Base-by-base conservation (phyloP, 2,329 filamentous ascomycete species). In the Penicillium olsonii region DNA sequence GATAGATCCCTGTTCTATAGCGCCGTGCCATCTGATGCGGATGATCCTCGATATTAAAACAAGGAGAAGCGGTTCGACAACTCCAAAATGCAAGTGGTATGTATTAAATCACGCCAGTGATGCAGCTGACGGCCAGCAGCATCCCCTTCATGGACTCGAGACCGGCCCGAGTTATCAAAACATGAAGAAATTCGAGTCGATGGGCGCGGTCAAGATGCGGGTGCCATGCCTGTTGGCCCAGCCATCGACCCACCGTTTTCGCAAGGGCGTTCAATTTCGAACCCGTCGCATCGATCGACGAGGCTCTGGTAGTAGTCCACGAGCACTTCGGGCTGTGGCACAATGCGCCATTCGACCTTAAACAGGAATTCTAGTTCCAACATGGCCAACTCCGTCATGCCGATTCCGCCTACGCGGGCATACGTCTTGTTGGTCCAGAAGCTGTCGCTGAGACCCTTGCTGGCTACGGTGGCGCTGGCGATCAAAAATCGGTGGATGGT, bases 351-450 rank as follows among this genome's bases (percentile, higher is more conserved):
- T 65, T 96, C 90, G 22, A 99, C 87, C 45, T 90, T 81, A 66
- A 92, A 90, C 26, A 99, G 75, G 59, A 99, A 96, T 64, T 99
- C 94, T 24, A 99, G 79, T 69, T 99, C 94, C 9, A 99, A 77
- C 48, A 96, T 77, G 50, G 94, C 95, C 56, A 99, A 75, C 71
- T 99, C 94, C 41, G 87, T 85, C 31, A 96, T 80, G 58, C 90
- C 91, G 42, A 99, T 91, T 55, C 94, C 94, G 5, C 94, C 94
- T 0, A 99, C 92, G 47, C 90, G 82, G 31, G 94, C 92, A 68
- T 99, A 99, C 1, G 92, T 95, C 22, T 90, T 90, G 72, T 99
- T 99, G 55, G 95, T 97, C 91, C 94, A 96, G 69, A 99, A 99
- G 24, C 88, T 91, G 70, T 99, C 94, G 26, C 91, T 96, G 11